Evolutionary conservation across 2,329 filamentous ascomycete genomes (phyloP).

Genomic region (Monosporascus sp.): DNA sequence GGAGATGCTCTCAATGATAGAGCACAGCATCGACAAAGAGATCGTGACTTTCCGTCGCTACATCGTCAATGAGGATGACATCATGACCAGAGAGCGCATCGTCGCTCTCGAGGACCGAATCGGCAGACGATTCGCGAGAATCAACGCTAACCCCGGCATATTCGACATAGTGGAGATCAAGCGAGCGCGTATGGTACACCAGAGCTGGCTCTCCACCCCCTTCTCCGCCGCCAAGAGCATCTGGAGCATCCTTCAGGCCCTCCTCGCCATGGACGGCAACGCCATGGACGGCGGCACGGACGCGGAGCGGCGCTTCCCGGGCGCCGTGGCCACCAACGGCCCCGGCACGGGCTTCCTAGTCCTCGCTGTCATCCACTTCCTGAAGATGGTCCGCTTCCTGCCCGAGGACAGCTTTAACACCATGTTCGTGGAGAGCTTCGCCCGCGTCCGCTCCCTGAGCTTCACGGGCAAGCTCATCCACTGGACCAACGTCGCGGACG

Average conservation of each 20-base stretch:
- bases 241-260: slow-evolving; percentile 48
- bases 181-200: slow-evolving; percentile 76
- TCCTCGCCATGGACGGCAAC: slow-evolving; percentile 37
- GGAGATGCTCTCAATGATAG: slow-evolving; percentile 86
- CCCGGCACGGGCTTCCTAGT: slow-evolving; percentile 84
- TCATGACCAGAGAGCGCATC: slow-evolving; percentile 63
- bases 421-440: slow-evolving; percentile 91
- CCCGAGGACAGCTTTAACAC: slow-evolving; percentile 59
- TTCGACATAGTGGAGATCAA: slow-evolving; percentile 66
- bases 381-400: slow-evolving; percentile 41
- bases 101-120: slow-evolving; percentile 42
- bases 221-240: slow-evolving; percentile 63
- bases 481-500: slow-evolving; percentile 59
- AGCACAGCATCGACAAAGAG: slow-evolving; percentile 48
- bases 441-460: slow-evolving; percentile 75
- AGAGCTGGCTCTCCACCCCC: slow-evolving; percentile 69
- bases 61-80: slow-evolving; percentile 66
- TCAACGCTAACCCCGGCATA: slow-evolving; percentile 32
- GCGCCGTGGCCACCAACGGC: slow-evolving; percentile 80
- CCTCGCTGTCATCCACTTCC: slow-evolving; percentile 41
- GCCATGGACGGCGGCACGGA: background rate
- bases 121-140: slow-evolving; percentile 24
- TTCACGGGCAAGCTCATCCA: slow-evolving; percentile 75
- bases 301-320: slow-evolving; percentile 46
- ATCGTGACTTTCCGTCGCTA: slow-evolving; percentile 68